Conservation (phyloP, 441 rosid genomes). For the Manihot esculenta region DNA sequence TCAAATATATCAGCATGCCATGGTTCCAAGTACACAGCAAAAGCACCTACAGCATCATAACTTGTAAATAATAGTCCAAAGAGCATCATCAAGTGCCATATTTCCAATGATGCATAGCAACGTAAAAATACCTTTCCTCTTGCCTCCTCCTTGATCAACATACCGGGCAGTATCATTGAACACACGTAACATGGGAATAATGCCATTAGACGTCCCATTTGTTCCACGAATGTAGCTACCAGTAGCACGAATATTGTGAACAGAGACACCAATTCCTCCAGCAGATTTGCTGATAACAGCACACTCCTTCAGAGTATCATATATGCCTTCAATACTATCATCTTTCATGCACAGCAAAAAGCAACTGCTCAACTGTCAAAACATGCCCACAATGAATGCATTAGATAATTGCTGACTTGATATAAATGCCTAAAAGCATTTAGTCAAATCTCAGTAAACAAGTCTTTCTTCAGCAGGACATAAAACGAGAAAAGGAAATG, state of each 20-base stretch:
- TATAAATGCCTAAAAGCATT: background rate
- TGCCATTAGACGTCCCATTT: slow-evolving; percentile 85
- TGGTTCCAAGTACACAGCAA: slow-evolving; percentile 92
- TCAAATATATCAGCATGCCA: slow-evolving; percentile 93
- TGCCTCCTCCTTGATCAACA: slow-evolving; percentile 97
- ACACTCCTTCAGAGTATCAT: slow-evolving; percentile 89
- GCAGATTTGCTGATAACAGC: slow-evolving; percentile 94
- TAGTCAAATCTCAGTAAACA: background rate
- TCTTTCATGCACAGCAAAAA: slow-evolving; percentile 91
- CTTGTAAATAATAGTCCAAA: background rate
- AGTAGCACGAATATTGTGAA: slow-evolving; percentile 84
- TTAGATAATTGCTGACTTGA: background rate
- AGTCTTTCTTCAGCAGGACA: background rate
- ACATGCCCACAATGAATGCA: background rate
- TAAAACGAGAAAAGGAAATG: background rate
- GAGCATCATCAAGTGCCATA: background rate
- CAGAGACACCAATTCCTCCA: slow-evolving; percentile 93
- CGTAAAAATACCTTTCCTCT: slow-evolving; percentile 69
- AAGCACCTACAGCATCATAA: slow-evolving; percentile 58
- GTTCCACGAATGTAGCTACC: slow-evolving; percentile 93
- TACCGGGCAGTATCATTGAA: slow-evolving; percentile 94
- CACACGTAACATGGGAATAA: slow-evolving; percentile 87
- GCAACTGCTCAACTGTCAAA: slow-evolving; percentile 81
- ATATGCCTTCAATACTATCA: slow-evolving; percentile 91
- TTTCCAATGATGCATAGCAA: background rate